Evolutionary conservation across 2,329 filamentous ascomycete species (phyloP).

Genomic region (Neonectria neomacrospora): DNA sequence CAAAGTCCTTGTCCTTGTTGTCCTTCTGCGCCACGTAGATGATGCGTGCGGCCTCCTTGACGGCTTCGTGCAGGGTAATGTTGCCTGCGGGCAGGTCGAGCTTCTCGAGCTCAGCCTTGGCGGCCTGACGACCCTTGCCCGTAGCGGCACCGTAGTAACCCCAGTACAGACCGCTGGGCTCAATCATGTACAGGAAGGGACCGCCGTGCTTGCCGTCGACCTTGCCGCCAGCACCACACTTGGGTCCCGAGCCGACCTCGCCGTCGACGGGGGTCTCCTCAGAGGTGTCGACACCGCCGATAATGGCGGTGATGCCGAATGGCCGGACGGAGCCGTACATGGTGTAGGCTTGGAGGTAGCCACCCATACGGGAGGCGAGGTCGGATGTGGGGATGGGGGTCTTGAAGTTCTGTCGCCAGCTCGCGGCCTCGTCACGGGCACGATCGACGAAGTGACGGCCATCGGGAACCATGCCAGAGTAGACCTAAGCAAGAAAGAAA

Average conservation of each 20-base stretch:
- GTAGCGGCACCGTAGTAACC: conserved; percentile 98
- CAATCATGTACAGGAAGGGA: conserved; percentile 97
- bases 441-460: conserved; percentile 94
- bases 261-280: conserved; percentile 87
- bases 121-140: conserved; percentile 94
- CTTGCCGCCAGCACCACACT: conserved; percentile 85
- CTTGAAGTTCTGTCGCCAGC: conserved; percentile 95
- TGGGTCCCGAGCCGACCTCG: conserved; percentile 85
- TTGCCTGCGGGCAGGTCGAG: conserved; percentile 83
- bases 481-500: conserved; percentile 71
- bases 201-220: conserved; percentile 80
- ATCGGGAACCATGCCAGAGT: conserved; percentile 93
- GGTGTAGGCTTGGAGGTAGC: conserved; percentile 97
- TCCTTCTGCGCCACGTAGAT: conserved; percentile 98
- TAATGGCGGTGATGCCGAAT: conserved; percentile 94
- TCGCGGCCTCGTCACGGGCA: conserved; percentile 90
- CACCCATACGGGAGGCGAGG: conserved; percentile 91
- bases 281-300: conserved; percentile 94
- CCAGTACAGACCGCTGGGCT: conserved; percentile 97
- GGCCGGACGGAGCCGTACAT: conserved; percentile 96
- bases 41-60: conserved; percentile 96
- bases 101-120: conserved; percentile 99
- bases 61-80: conserved; percentile 84
- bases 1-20: conserved; percentile 99
- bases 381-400: conserved; percentile 89